phyloP scores from a whole-genome alignment of 1,284 basidiomycete genomes.

The Sphagnurus paluster region DNA sequence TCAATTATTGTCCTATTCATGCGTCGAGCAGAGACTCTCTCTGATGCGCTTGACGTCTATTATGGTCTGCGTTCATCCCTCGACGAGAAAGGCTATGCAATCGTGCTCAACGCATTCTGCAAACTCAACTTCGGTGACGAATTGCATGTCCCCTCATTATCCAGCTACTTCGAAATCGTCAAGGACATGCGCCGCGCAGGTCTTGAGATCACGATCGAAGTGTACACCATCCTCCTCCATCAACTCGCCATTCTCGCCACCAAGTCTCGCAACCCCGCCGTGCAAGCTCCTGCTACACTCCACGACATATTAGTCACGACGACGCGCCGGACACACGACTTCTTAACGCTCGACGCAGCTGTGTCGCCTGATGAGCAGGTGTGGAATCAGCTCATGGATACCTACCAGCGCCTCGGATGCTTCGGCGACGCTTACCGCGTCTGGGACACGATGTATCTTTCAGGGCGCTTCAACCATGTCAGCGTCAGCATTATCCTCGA shows the following conservation, averaged over 20 bases:
- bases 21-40: slow-evolving; percentile 48
- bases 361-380: slow-evolving; percentile 74
- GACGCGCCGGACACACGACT: slow-evolving; percentile 75
- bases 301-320: slow-evolving; percentile 40
- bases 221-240: slow-evolving; percentile 75
- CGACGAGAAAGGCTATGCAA: slow-evolving; percentile 55
- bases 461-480: slow-evolving; percentile 56
- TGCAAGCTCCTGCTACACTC: slow-evolving; percentile 21
- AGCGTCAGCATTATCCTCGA: slow-evolving; percentile 86
- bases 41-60: slow-evolving; percentile 67
- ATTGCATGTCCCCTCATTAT: slow-evolving; percentile 51
- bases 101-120: slow-evolving; percentile 66
- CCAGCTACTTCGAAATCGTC: slow-evolving; percentile 77
- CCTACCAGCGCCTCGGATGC: slow-evolving; percentile 78
- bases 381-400: slow-evolving; percentile 91
- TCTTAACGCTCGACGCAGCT: slow-evolving; percentile 75
- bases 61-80: slow-evolving; percentile 43
- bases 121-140: slow-evolving; percentile 47
- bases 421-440: slow-evolving; percentile 73
- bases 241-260: slow-evolving; percentile 50
- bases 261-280: slow-evolving; percentile 21
- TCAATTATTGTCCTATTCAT: slow-evolving; percentile 63
- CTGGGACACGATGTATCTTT: slow-evolving; percentile 77
- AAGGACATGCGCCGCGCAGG: slow-evolving; percentile 80
- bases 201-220: slow-evolving; percentile 53